These are phyloP conservation scores for Chenopodium quinoa DNA, from an alignment of 148 eudicot species.

Conservation along the genomic window DNA sequence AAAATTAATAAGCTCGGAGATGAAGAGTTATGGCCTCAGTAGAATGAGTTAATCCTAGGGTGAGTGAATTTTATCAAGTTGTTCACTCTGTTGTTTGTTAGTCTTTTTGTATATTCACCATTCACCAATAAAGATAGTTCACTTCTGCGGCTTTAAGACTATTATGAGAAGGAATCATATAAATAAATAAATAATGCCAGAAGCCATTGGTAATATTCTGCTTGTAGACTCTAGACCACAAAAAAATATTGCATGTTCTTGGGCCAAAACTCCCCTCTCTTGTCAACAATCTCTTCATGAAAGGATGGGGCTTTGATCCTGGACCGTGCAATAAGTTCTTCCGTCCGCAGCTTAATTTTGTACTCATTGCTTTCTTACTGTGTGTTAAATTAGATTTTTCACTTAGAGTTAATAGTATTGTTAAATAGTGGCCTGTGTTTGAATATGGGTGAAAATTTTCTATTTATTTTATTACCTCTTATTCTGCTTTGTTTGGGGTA, in stretches of 20 bases:
- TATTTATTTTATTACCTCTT: too few species aligned
- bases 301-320: neutral
- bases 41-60: slow-evolving; percentile 82
- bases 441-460: too few species aligned
- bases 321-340: neutral
- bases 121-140: neutral
- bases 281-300: neutral
- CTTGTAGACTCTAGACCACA: too few species aligned
- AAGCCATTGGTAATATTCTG: too few species aligned
- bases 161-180: too few species aligned
- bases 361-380: neutral
- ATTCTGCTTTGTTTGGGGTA: too few species aligned
- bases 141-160: neutral
- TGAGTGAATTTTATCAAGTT: slow-evolving; percentile 36
- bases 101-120: neutral
- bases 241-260: too few species aligned
- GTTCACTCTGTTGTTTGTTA: neutral
- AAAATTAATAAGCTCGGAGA: slow-evolving; percentile 81
- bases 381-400: neutral
- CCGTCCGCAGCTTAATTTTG: neutral
- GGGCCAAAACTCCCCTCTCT: neutral
- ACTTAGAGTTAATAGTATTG: too few species aligned
- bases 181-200: too few species aligned
- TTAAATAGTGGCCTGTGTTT: too few species aligned
- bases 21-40: slow-evolving; percentile 89